These are phyloP conservation scores for Phytophthora sp. DNA, from an alignment of 352 stramenopile species.

Conservation along the genomic window DNA sequence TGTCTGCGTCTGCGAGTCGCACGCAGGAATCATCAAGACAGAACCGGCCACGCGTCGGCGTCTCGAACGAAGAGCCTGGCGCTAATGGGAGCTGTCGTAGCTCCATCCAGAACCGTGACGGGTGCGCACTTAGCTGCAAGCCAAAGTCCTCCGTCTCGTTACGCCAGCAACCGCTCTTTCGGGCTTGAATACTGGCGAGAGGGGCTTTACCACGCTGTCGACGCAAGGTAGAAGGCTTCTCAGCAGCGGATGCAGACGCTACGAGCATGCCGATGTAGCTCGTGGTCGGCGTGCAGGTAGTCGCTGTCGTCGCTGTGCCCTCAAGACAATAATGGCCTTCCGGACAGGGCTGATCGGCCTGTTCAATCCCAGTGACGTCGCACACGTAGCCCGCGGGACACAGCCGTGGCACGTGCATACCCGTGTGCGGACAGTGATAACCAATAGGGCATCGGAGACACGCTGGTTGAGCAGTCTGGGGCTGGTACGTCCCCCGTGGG, in stretches of 20 bases:
- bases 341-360: conserved; percentile 93
- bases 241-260: conserved; percentile 37
- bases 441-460: conserved; percentile 95
- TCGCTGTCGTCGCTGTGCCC: conserved; percentile 94
- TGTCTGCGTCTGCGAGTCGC: conserved; percentile 80
- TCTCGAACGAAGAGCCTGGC: conserved; percentile 63
- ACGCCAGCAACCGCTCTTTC: conserved; percentile 92
- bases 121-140: conserved; percentile 87
- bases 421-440: conserved; percentile 93
- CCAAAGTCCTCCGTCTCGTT: conserved; percentile 96
- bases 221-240: conserved; percentile 51
- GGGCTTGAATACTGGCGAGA: conserved; percentile 58
- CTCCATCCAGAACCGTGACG: conserved; percentile 95
- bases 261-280: conserved; percentile 50
- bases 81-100: conserved; percentile 90
- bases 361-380: conserved; percentile 93
- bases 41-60: conserved; percentile 91
- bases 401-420: conserved; percentile 93
- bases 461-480: conserved; percentile 63
- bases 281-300: conserved; percentile 73
- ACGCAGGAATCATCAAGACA: conserved; percentile 94
- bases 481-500: conserved; percentile 94
- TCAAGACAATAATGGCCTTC: conserved; percentile 96
- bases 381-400: conserved; percentile 96
- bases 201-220: conserved; percentile 32